Percentiles rank a stretch among this genome's conserved stretches.
These are phyloP conservation scores for Dionaea muscipula DNA, from an alignment of 179 eudicot genomes.

Conservation along the genomic window DNA sequence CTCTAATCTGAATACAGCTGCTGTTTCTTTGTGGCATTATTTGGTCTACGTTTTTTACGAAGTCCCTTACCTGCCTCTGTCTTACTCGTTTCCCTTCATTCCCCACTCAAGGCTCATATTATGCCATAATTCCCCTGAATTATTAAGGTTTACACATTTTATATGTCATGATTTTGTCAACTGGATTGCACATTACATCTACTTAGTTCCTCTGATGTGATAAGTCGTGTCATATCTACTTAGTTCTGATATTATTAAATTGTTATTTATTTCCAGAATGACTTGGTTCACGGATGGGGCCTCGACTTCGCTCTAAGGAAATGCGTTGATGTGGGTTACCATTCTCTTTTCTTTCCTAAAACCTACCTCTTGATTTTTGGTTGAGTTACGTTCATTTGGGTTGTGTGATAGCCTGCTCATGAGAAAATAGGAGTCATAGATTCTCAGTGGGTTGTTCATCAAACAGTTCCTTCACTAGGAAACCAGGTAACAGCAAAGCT, in stretches of 20 bases:
- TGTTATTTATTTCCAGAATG: constrained; percentile 43
- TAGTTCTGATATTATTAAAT: constrained; percentile 1
- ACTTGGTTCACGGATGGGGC: constrained; percentile 95
- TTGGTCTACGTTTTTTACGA: no score
- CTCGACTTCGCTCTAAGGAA: constrained; percentile 75
- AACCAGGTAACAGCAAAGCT: constrained; percentile 47
- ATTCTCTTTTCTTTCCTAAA: neutral
- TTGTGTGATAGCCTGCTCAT: constrained; percentile 63
- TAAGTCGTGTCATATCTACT: neutral
- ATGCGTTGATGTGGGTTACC: constrained; percentile 53
- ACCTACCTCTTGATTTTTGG: no score
- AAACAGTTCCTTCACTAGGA: constrained; percentile 74
- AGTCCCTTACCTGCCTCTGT: no score
- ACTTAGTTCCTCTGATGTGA: neutral
- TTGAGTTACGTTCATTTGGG: no score
- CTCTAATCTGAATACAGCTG: no score
- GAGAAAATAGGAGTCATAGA: constrained; percentile 90
- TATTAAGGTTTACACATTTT: no score
- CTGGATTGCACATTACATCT: no score
- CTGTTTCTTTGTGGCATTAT: no score
- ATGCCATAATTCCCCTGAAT: no score
- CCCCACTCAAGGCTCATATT: no score
- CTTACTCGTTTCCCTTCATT: no score
- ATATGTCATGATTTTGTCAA: no score
- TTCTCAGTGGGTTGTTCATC: constrained; percentile 86